Evolutionary conservation across 106 monocot genomes (phyloP).

Genomic region (Xerophyta viscosa): DNA sequence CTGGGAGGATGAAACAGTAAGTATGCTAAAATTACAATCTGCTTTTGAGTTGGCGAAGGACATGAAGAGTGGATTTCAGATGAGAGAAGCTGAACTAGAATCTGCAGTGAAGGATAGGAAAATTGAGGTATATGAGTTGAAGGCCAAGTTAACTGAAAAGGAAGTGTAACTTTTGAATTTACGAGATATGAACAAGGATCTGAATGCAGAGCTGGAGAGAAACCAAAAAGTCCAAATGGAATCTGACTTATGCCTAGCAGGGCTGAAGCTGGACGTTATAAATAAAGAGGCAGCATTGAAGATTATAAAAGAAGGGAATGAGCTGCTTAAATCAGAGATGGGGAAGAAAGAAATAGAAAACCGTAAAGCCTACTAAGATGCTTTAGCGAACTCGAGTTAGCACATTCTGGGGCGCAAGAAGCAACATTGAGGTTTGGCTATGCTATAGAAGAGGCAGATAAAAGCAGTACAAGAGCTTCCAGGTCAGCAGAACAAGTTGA

Average conservation of each 20-base stretch:
- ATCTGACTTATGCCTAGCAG: conserved; percentile 16
- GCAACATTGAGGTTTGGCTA: conserved; percentile 36
- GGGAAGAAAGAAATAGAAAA: conserved; percentile 27
- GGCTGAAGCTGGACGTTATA: conserved; percentile 53
- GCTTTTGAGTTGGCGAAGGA: conserved; percentile 12
- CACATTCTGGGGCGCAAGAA: conserved; percentile 60
- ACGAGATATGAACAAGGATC: neutral
- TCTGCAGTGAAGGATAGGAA: conserved; percentile 17
- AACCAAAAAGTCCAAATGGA: conserved; percentile 21
- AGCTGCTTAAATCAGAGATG: conserved; percentile 37
- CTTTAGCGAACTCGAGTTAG: conserved; percentile 42
- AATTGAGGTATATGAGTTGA: conserved; percentile 22
- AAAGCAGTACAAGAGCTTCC: conserved; percentile 26
- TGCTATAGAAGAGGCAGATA: conserved; percentile 52
- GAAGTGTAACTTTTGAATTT: neutral
- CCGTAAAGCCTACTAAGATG: conserved; percentile 22
- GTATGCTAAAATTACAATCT: conserved; percentile 11
- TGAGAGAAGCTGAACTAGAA: conserved; percentile 15
- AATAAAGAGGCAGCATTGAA: conserved; percentile 72
- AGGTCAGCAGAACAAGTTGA: conserved; percentile 57
- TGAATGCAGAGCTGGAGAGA: conserved; percentile 15
- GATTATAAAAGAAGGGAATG: conserved; percentile 54
- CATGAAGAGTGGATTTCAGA: conserved; percentile 2
- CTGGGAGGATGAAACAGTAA: conserved; percentile 24
- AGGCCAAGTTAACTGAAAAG: conserved; percentile 11